These are phyloP conservation scores for Sporothrix dimorphospora DNA, from an alignment of 2,329 filamentous ascomycete species.

Conservation along the genomic window DNA sequence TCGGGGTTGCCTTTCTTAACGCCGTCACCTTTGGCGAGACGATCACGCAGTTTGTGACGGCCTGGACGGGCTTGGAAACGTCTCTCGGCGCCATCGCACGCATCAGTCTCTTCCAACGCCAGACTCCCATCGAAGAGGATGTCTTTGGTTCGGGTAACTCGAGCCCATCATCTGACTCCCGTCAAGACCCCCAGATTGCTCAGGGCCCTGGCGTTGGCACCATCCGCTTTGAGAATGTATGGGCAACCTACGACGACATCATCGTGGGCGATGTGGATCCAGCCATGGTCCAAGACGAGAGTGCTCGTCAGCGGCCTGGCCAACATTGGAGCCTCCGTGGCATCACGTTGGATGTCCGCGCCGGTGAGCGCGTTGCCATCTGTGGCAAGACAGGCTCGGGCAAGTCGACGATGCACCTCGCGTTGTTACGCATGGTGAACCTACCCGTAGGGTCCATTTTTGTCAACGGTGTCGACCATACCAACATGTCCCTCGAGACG, in stretches of 20 bases:
- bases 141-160: too few relatives aligned
- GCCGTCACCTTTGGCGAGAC: slow-evolving; percentile 20
- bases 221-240: slow-evolving; percentile 11
- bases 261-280: slow-evolving; percentile 2
- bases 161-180: neutral
- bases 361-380: slow-evolving; percentile 41
- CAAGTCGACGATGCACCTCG: slow-evolving; percentile 43
- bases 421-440: slow-evolving; percentile 51
- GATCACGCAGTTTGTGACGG: slow-evolving; percentile 7
- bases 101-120: slow-evolving; percentile 10
- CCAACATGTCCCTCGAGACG: slow-evolving; percentile 36
- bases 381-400: slow-evolving; percentile 49
- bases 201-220: neutral
- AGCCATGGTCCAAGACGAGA: neutral
- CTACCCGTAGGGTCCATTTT: slow-evolving; percentile 47
- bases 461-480: slow-evolving; percentile 49
- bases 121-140: slow-evolving; percentile 1
- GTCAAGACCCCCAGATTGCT: neutral
- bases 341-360: slow-evolving; percentile 19
- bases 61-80: slow-evolving; percentile 11
- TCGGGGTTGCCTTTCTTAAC: slow-evolving; percentile 17
- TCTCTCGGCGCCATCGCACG: slow-evolving; percentile 16
- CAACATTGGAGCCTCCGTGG: slow-evolving; percentile 19
- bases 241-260: slow-evolving; percentile 6
- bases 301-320: neutral